Percentiles rank a stretch among this genome's conserved stretches.
Conservation (phyloP, 1,284 basidiomycete species). For the Boletellus deceptivus region DNA sequence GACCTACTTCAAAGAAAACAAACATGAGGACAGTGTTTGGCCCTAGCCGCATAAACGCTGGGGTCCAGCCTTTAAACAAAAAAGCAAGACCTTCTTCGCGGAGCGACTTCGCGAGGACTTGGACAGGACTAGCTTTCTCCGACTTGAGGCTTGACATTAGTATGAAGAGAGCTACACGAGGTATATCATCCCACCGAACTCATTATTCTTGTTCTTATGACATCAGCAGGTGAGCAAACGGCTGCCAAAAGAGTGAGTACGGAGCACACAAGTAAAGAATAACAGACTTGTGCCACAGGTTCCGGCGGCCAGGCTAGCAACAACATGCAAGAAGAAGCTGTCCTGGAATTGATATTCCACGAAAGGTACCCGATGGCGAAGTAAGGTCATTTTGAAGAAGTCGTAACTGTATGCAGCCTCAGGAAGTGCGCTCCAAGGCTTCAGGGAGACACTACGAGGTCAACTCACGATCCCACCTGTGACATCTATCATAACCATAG, state of each 20-base stretch:
- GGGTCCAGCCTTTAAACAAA: conserved; percentile 89
- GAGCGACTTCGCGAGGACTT: conserved; percentile 57
- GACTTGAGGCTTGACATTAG: conserved; percentile 40
- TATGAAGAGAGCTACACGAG: background rate
- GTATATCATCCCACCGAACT: conserved; percentile 51
- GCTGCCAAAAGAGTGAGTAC: conserved; percentile 42
- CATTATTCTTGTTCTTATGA: conserved; percentile 79
- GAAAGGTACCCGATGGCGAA: conserved; percentile 53
- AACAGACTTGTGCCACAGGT: conserved; percentile 82
- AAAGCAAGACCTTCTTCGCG: conserved; percentile 77
- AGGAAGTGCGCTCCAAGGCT: conserved; percentile 3
- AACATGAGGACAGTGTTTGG: conserved; percentile 85
- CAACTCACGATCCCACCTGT: conserved; percentile 84
- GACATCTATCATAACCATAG: conserved; percentile 48
- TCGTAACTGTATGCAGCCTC: conserved; percentile 63
- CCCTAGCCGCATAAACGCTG: conserved; percentile 80
- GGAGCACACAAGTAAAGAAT: background rate
- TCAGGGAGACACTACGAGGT: background rate
- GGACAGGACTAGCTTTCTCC: conserved; percentile 44
- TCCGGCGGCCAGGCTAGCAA: conserved; percentile 68
- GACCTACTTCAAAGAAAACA: conserved; percentile 75
- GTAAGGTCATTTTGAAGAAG: conserved; percentile 72
- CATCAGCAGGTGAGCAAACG: conserved; percentile 87
- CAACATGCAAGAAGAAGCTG: conserved; percentile 60
- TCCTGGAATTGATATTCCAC: conserved; percentile 72